Evolutionary conservation across 352 stramenopile genomes (phyloP).

Genomic region (Phytophthora agathidicida): DNA sequence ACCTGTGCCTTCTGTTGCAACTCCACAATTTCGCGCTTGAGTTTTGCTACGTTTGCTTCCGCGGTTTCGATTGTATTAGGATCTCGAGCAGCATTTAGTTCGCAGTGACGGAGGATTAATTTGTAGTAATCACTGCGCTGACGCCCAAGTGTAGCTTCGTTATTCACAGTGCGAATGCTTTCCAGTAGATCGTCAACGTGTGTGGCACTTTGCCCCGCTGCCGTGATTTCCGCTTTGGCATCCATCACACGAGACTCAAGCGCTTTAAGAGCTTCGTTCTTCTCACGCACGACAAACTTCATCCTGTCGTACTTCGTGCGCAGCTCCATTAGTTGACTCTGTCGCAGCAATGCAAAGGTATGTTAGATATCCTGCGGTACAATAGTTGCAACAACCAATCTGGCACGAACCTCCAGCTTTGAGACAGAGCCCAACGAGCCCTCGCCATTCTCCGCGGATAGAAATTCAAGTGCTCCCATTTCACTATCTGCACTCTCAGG

Average conservation of each 20-base stretch:
- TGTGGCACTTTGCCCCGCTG: constrained; percentile 51
- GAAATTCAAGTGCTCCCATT: constrained; percentile 69
- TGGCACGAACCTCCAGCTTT: constrained; percentile 54
- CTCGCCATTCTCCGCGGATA: constrained; percentile 59
- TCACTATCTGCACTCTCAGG: constrained; percentile 40
- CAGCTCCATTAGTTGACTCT: constrained; percentile 71
- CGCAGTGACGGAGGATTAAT: constrained; percentile 77
- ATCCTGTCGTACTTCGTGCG: constrained; percentile 78
- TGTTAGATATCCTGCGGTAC: constrained; percentile 34
- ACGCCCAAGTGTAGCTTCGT: constrained; percentile 64
- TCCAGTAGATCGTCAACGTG: constrained; percentile 70
- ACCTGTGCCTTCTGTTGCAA: constrained; percentile 77
- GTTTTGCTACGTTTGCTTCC: constrained; percentile 61
- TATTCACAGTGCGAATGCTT: constrained; percentile 60
- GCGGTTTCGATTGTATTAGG: constrained; percentile 79
- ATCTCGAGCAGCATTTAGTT: constrained; percentile 76
- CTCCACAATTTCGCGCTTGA: constrained; percentile 72
- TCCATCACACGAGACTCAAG: constrained; percentile 74
- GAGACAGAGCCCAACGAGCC: constrained; percentile 57
- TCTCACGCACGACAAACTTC: constrained; percentile 69
- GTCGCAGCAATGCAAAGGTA: constrained; percentile 27
- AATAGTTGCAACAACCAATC: neutral
- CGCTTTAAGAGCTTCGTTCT: constrained; percentile 43
- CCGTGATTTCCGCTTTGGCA: constrained; percentile 45
- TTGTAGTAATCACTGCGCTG: constrained; percentile 86